These are phyloP conservation scores for Acer saccharum DNA, from an alignment of 345 rosid species.

Conservation along the genomic window DNA sequence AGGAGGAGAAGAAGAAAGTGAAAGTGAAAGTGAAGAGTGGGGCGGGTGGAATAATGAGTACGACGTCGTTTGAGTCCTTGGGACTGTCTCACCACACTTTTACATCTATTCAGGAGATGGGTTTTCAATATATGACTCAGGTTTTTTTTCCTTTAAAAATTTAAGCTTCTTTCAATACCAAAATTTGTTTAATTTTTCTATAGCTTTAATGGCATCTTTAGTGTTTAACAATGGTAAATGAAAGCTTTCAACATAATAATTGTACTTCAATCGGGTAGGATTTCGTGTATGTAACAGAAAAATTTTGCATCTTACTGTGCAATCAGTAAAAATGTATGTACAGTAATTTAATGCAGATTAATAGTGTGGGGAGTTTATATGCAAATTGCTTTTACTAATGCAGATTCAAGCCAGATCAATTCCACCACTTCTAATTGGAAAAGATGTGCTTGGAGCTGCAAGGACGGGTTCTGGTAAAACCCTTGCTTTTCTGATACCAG, in stretches of 20 bases:
- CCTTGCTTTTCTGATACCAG: constrained; percentile 89
- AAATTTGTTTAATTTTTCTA: too few species aligned
- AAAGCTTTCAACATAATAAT: too few species aligned
- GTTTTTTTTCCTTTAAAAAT: constrained; percentile 27
- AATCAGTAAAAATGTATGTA: too few species aligned
- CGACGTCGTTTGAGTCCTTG: constrained; percentile 66
- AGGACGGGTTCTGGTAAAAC: constrained; percentile 99
- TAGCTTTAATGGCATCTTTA: too few species aligned
- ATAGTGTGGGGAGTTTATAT: not conserved
- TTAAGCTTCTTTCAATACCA: not conserved
- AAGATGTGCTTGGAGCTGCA: constrained; percentile 98
- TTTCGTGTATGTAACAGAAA: not conserved
- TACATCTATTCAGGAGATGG: constrained; percentile 73
- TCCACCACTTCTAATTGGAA: constrained; percentile 76
- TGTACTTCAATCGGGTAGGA: not conserved
- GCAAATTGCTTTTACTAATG: constrained; percentile 16
- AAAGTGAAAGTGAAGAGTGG: constrained; percentile 30
- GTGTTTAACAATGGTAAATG: too few species aligned
- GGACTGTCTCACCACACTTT: constrained; percentile 69
- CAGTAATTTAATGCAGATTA: not conserved
- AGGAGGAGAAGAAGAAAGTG: constrained; percentile 25
- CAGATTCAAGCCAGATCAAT: constrained; percentile 94
- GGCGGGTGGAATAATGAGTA: constrained; percentile 75
- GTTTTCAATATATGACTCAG: constrained; percentile 84
- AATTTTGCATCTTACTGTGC: not conserved